Evolutionary conservation across 345 rosid genomes (phyloP), one percentile per base, ranked within the genome.

Genomic region (Gynandropsis gynandra): DNA sequence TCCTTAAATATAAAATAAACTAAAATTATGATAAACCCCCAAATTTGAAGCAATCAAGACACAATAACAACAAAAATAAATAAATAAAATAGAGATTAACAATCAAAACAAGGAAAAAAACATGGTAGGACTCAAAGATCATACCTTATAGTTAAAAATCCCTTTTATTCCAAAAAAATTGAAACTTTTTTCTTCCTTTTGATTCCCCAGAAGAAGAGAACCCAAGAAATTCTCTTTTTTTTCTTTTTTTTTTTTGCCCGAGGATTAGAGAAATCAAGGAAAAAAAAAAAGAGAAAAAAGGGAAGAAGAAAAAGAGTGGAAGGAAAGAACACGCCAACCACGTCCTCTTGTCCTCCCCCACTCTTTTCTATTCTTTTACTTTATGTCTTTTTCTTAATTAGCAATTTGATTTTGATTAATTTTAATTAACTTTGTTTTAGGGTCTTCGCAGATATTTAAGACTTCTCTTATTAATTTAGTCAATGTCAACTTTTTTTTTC

Each of bases 321-420:
- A 59, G 61, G 52, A 65, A 45, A 65, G 47, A 55, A 48, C 61
- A 66, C 53, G 52, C 47, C 71, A 59, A 59, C 65, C 65, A 66
- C 71, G 71, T 59, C 65, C 42, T 52, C 57, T 42, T 24, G 29
- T 24, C 5, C 29, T 24, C 29, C 29, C 58, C 56, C 58, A 58
- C 64, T 52, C 45, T 50, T 12, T 54, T 52, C 41, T 50, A 9
- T 36, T 9, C 40, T 36, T 9, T 49, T 34, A 46, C 43, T 11
- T 54, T 59, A 21, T 59, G 61, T 52, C 70, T 8, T 47, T 59
- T 41, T 59, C 61, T 60, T 66, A 54, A 35, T 59, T 59, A 46
- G 54, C 52, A 57, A n/a, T n/a, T n/a, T n/a, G n/a, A n/a, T n/a
- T n/a, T 55, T 56, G 34, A 44, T 43, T 9, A 57, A 8, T 56